Base-by-base conservation (phyloP, 176 grass and related monocot genomes). In the Zoysia japonica region DNA sequence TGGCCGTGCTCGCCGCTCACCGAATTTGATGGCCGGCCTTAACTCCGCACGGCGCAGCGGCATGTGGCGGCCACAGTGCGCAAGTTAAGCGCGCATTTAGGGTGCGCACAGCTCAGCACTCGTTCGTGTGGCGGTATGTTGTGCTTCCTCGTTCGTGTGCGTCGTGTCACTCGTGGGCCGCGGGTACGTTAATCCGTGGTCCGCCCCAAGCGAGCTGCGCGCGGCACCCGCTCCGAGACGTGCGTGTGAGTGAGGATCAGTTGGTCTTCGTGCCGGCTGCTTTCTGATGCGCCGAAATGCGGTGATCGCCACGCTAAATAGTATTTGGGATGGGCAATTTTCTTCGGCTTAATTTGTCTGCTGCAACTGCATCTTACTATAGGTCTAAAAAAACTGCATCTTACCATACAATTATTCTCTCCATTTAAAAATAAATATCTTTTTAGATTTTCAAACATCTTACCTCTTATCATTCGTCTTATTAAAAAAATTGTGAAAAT, bases 51-150 rank as follows among this genome's bases (percentile, higher is more conserved):
- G 85, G 79, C 42, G 79, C 73, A 6, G 75, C 85, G 14, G 68
- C 86, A 83, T 79, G 86, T 68, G 80, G 55, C 37, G 50, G 49
- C 80, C 43, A 78, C 85, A 72, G 85, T 49, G 47, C 47, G 65
- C 28, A 28, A 28, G 28, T 28, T 28, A 28, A 28, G 28, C 71
- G 11, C 39, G 19, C 80, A 75, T 79, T 79, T 68, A 79, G 80
- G 6, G 68, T 73, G 16, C 3, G 51, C 50, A 49, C 70, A 71
- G 70, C 39, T 66, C 87, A 15, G 76, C 80, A 88, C 84, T 88
- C 28, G 28, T 28, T 28, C 37, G 48, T 42, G 66, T 38, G 38
- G 28, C 28, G 28, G 28, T 28, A 28, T 28, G 28, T 0, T 28
- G 28, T 28, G 28, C 28, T 28, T 28, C 28, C 28, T 28, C 28